A percentile compares a stretch with the other conserved stretches of the same genome.
Evolutionary conservation across 2,329 filamentous ascomycete genomes (phyloP).

Genomic region (Xylariaceae sp.): DNA sequence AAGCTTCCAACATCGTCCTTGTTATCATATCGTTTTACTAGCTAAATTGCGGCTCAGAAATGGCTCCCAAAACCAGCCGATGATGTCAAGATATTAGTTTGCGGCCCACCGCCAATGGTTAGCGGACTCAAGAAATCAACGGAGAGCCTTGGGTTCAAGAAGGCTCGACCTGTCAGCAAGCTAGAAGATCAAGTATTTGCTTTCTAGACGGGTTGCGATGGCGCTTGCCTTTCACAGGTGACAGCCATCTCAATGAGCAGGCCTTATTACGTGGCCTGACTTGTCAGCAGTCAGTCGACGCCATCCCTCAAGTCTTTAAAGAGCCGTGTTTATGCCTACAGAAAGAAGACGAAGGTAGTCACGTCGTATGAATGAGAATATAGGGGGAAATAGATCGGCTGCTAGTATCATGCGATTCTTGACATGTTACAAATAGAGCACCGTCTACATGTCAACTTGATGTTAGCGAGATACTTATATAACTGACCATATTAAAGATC

Average conservation of each 20-base stretch:
- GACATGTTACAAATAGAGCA: background rate
- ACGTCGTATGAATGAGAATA: background rate
- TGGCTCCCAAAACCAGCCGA: constrained; percentile 78
- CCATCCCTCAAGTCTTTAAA: background rate
- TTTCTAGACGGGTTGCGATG: constrained; percentile 61
- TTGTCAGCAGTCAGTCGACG: background rate
- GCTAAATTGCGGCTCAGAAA: constrained; percentile 56
- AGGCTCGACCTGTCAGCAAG: constrained; percentile 95
- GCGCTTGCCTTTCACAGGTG: background rate
- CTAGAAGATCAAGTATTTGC: constrained; percentile 97
- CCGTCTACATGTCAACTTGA: background rate
- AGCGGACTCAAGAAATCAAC: constrained; percentile 96
- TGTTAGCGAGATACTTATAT: background rate
- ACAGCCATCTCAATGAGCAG: background rate
- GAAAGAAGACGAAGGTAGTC: background rate
- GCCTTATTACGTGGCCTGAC: background rate
- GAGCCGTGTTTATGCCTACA: background rate
- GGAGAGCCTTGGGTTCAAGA: constrained; percentile 85
- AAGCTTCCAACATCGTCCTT: constrained; percentile 31
- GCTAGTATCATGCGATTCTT: no score
- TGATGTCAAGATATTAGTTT: constrained; percentile 93
- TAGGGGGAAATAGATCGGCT: background rate
- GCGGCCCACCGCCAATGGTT: constrained; percentile 95
- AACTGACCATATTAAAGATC: background rate
- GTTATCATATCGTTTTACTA: background rate